These are phyloP conservation scores for Aspergillus candidus DNA, from an alignment of 2,329 filamentous ascomycete genomes.

Conservation along the genomic window DNA sequence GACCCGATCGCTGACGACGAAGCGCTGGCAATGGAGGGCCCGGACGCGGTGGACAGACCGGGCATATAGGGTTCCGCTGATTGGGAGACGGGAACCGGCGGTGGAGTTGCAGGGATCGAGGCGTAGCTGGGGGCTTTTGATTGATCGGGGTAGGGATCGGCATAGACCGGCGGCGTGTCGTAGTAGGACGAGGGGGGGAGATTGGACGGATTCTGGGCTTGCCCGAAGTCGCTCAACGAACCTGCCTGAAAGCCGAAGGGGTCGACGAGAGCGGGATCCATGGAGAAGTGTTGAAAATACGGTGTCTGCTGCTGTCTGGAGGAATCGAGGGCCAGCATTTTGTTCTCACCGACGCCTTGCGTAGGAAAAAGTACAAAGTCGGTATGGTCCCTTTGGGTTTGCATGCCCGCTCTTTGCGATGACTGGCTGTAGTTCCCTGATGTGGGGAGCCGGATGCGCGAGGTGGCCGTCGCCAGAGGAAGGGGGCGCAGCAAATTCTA, in stretches of 20 bases:
- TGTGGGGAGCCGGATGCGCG: constrained; percentile 5
- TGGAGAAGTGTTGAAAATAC: constrained; percentile 28
- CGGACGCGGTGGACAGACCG: constrained; percentile 57
- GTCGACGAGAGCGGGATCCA: constrained; percentile 28
- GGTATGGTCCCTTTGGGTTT: constrained; percentile 11
- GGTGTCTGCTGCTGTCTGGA: constrained; percentile 25
- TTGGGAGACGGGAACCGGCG: constrained; percentile 24
- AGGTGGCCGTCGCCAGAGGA: constrained; percentile 2
- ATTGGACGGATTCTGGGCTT: constrained; percentile 16
- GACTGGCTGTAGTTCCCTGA: constrained; percentile 1
- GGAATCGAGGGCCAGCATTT: constrained; percentile 31
- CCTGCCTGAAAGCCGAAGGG: constrained; percentile 27
- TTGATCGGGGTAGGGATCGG: constrained; percentile 21
- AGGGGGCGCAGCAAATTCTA: constrained; percentile 3
- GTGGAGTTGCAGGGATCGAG: constrained; percentile 29
- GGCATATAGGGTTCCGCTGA: constrained; percentile 44
- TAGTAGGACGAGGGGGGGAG: constrained; percentile 24
- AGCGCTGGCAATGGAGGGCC: constrained; percentile 50
- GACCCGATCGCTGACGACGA: constrained; percentile 63
- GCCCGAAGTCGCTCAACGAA: constrained; percentile 17
- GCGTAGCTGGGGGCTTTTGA: constrained; percentile 23
- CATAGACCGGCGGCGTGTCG: constrained; percentile 21
- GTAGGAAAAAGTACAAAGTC: constrained; percentile 19
- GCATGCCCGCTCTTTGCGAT: constrained; percentile 13
- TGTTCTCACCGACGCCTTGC: constrained; percentile 8